Conservation (phyloP, 768 basidiomycete genomes). For the Trametes punicea region DNA sequence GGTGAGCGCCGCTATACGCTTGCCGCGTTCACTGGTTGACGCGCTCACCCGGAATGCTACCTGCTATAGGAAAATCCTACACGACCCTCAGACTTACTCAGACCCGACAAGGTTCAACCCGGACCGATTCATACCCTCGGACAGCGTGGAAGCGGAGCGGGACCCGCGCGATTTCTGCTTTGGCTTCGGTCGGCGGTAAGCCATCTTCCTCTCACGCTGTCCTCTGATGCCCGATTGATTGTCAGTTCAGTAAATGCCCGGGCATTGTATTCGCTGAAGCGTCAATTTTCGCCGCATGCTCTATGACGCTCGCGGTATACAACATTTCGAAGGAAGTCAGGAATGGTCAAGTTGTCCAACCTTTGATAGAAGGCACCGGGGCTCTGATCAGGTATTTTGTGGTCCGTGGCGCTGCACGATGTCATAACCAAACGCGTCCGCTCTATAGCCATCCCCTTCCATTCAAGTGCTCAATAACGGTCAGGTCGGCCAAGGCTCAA, state of each 20-base stretch:
- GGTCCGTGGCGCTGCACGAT: neutral
- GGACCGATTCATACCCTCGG: conserved; percentile 24
- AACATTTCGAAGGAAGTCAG: conserved; percentile 29
- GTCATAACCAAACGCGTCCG: neutral
- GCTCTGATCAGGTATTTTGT: conserved; percentile 22
- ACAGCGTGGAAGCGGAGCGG: conserved; percentile 14
- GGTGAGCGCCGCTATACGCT: conserved; percentile 13
- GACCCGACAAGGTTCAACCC: conserved; percentile 28
- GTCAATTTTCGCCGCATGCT: conserved; percentile 35
- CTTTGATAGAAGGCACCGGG: conserved; percentile 15
- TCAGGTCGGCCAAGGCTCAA: conserved; percentile 21
- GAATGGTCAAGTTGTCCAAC: conserved; percentile 19
- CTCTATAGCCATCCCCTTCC: conserved; percentile 16
- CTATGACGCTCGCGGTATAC: conserved; percentile 36
- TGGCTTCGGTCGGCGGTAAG: conserved; percentile 35
- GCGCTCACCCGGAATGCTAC: neutral
- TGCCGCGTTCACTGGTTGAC: neutral
- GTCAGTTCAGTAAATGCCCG: conserved; percentile 23
- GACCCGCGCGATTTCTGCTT: conserved; percentile 33
- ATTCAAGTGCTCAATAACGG: conserved; percentile 16
- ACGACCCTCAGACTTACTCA: conserved; percentile 24
- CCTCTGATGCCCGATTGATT: neutral
- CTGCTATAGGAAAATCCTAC: conserved; percentile 26
- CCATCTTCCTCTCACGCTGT: neutral
- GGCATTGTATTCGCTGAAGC: conserved; percentile 40